These are phyloP conservation scores for Aspergillus udagawae DNA, from an alignment of 2,329 filamentous ascomycete species.

Conservation along the genomic window DNA sequence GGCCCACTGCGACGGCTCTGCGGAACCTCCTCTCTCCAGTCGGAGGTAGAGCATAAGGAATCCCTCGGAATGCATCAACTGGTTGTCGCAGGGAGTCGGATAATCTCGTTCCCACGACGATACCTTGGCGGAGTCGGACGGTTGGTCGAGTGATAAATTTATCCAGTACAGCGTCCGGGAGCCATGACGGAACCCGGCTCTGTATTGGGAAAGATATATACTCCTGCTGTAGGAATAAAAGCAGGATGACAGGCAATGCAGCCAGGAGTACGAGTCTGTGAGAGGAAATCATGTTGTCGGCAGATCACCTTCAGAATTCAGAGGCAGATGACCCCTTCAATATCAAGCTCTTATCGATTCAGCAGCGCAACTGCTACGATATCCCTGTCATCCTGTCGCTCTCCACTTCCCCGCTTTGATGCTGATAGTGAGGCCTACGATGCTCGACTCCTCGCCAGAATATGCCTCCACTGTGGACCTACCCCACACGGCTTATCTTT, in stretches of 20 bases:
- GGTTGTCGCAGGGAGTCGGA: slow-evolving; percentile 20
- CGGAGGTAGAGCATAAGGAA: slow-evolving; percentile 49
- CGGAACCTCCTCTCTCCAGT: slow-evolving; percentile 46
- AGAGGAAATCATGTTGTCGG: neutral
- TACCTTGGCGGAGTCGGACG: slow-evolving; percentile 23
- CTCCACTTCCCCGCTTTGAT: neutral
- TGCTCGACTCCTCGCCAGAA: neutral
- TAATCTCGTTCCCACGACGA: slow-evolving; percentile 24
- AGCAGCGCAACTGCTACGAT: too few relatives aligned
- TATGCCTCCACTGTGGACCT: neutral
- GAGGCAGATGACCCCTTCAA: too few relatives aligned
- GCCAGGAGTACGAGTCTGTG: neutral
- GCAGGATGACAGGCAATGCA: neutral
- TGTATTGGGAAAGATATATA: neutral
- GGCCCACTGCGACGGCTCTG: slow-evolving; percentile 28
- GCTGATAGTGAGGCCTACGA: neutral
- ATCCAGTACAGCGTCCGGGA: neutral
- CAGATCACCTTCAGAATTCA: neutral
- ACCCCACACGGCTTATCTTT: neutral
- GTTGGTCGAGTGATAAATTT: neutral
- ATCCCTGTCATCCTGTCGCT: neutral
- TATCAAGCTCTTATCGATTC: too few relatives aligned
- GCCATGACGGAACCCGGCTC: neutral
- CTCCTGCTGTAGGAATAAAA: neutral
- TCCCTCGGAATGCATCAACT: slow-evolving; percentile 43